A percentile compares a stretch with the other conserved stretches of the same genome.
phyloP scores from a whole-genome alignment of 2,329 filamentous ascomycete genomes.

The Paecilomyces formosus region DNA sequence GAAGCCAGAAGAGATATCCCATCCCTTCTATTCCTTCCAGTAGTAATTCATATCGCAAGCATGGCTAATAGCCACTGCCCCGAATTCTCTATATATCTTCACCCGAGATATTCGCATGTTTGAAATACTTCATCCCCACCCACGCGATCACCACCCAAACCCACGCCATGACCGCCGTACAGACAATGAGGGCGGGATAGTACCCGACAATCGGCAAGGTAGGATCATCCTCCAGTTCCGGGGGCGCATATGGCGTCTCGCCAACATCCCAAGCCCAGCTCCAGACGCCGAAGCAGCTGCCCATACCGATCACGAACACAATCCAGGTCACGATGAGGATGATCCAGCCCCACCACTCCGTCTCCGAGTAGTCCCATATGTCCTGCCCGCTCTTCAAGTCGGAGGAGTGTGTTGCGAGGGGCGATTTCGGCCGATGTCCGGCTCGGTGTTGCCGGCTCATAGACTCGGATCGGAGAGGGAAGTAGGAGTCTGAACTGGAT shows the following conservation, averaged over 20 bases:
- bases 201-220: constrained; percentile 95
- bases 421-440: constrained; percentile 29
- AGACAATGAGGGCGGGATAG: constrained; percentile 86
- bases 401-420: constrained; percentile 26
- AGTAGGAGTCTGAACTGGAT: constrained; percentile 59
- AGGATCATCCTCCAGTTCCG: constrained; percentile 88
- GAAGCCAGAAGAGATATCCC: background rate
- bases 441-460: constrained; percentile 14
- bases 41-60: background rate
- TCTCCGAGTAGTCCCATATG: constrained; percentile 84
- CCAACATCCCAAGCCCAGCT: constrained; percentile 99
- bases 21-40: background rate
- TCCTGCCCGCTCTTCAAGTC: constrained; percentile 33
- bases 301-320: constrained; percentile 94
- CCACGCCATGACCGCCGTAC: constrained; percentile 96
- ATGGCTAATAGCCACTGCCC: background rate
- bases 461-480: constrained; percentile 37
- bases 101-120: constrained; percentile 83
- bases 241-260: constrained; percentile 88
- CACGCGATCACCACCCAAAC: constrained; percentile 96
- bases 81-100: constrained; percentile 36
- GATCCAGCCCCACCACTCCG: constrained; percentile 97
- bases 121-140: constrained; percentile 99
- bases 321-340: constrained; percentile 87
- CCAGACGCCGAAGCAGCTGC: constrained; percentile 90